Base-by-base conservation (phyloP, 2,329 filamentous ascomycete genomes). In the Madurella fahalii region DNA sequence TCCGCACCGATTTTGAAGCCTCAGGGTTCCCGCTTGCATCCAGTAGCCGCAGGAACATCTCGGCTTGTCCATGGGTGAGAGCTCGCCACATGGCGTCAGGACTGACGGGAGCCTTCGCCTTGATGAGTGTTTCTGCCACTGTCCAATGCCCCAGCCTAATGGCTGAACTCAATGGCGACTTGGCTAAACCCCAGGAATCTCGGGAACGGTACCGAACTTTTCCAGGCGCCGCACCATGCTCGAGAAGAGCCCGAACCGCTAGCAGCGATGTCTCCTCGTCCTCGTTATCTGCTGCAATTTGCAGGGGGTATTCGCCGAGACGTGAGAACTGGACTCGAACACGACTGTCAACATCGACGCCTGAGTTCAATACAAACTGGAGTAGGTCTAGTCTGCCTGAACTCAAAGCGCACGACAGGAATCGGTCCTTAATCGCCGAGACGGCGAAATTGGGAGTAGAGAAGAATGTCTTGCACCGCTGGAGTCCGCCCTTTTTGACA, bases 201-300 rank as follows among this genome's bases (percentile, higher is more conserved):
- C 5, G 7, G 15, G 40, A 18, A 12, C 43, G 43, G 20, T 45
- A 31, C 31, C 31, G 15, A 45, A 25, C 31, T 31, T 7, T 16
- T 12, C 31, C 20, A 31, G 43, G 43, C 43, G 13, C 43, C 9
- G 43, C 43, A 20, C 43, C 43, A 16, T 31, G 43, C 20, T 45
- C 8, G 20, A 45, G 43, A 45, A 45, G 43, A 16, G 31, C 31
- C 43, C 18, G 43, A 31, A 45, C 43, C 17, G 43, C 43, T 12
- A 25, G 18, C 15, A 32, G 30, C 12, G 44, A 47, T 47, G 30
- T 47, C 30, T 11, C 8, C 44, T 47, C 44, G 30, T 47, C 44
- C 4, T 47, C 34, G 30, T 31, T 47, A 12, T 47, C 44, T 47
- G 44, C 44, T 32, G 44, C 44, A 47, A 47, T 7, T 47, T 47